phyloP scores from a whole-genome alignment of 306 rosid species.

The Hylodesmum podocarpum region DNA sequence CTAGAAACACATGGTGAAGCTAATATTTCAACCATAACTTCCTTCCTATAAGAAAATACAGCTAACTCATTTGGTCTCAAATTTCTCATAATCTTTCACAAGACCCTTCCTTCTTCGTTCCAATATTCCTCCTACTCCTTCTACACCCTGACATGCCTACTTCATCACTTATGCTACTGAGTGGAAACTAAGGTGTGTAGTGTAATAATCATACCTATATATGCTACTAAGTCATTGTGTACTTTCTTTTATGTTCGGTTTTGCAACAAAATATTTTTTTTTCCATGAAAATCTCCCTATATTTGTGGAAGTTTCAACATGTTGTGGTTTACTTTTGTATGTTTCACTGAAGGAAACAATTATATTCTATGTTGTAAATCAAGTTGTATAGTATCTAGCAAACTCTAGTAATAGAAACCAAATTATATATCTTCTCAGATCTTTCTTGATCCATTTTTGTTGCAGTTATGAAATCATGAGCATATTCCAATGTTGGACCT shows the following conservation, averaged over 20 bases:
- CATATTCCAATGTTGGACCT: slow-evolving; percentile 23
- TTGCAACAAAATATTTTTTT: too few relatives aligned
- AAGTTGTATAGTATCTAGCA: background rate
- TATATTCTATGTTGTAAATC: background rate
- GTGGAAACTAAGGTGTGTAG: slow-evolving; percentile 3
- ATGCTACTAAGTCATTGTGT: background rate
- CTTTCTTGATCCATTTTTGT: background rate
- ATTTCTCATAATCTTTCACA: background rate
- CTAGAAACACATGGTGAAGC: background rate
- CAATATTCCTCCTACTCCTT: background rate
- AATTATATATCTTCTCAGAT: background rate
- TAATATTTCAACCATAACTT: background rate
- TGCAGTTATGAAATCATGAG: slow-evolving; percentile 33
- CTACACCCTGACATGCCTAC: background rate
- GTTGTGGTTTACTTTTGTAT: background rate
- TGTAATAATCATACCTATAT: background rate
- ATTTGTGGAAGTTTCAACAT: background rate
- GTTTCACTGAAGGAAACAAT: background rate
- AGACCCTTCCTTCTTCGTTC: background rate
- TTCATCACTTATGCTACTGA: background rate
- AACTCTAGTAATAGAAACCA: background rate
- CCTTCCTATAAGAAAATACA: background rate
- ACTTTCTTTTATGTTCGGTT: background rate
- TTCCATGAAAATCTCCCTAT: background rate
- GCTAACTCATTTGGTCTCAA: background rate